These are phyloP conservation scores for Diutina siamensis DNA, from an alignment of 1,139 yeast species.

Conservation along the genomic window DNA sequence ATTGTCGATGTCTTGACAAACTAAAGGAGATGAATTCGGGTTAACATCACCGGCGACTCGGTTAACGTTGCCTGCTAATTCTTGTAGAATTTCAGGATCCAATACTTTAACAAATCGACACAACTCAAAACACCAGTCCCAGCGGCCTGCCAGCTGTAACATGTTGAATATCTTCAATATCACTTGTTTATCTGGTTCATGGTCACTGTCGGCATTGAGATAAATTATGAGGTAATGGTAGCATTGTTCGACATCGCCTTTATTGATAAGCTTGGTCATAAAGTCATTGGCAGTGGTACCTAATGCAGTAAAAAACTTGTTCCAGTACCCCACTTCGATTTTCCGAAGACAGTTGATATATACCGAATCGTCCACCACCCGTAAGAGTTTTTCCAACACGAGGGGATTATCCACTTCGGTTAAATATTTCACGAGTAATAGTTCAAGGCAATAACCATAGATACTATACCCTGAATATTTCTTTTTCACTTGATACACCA, in stretches of 20 bases:
- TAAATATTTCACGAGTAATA: slow-evolving; percentile 25
- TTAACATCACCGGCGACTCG: too few relatives aligned
- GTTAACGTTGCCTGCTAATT: too few relatives aligned
- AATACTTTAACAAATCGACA: slow-evolving; percentile 33
- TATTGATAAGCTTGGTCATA: slow-evolving; percentile 25
- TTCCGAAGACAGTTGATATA: slow-evolving; percentile 33
- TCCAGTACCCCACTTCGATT: slow-evolving; percentile 32
- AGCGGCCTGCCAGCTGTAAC: slow-evolving; percentile 21
- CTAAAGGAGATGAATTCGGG: too few relatives aligned
- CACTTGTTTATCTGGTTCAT: slow-evolving; percentile 20
- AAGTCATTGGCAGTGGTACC: slow-evolving; percentile 27
- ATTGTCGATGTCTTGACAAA: too few relatives aligned
- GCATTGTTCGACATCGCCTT: slow-evolving; percentile 28
- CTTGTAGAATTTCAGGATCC: slow-evolving; percentile 17
- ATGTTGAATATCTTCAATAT: slow-evolving; percentile 25
- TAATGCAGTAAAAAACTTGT: slow-evolving; percentile 22
- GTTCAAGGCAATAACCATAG: slow-evolving; percentile 29
- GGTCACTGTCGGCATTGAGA: slow-evolving; percentile 16
- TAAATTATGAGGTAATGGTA: slow-evolving; percentile 32
- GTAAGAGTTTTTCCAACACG: slow-evolving; percentile 16
- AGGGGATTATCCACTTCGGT: slow-evolving; percentile 12
- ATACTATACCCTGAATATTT: slow-evolving; percentile 21
- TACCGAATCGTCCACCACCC: slow-evolving; percentile 24
- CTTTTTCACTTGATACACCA: slow-evolving; percentile 11
- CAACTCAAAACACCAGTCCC: slow-evolving; percentile 38